Evolutionary conservation across 2,329 filamentous ascomycete genomes (phyloP).

Genomic region (Aspergillus melleus): DNA sequence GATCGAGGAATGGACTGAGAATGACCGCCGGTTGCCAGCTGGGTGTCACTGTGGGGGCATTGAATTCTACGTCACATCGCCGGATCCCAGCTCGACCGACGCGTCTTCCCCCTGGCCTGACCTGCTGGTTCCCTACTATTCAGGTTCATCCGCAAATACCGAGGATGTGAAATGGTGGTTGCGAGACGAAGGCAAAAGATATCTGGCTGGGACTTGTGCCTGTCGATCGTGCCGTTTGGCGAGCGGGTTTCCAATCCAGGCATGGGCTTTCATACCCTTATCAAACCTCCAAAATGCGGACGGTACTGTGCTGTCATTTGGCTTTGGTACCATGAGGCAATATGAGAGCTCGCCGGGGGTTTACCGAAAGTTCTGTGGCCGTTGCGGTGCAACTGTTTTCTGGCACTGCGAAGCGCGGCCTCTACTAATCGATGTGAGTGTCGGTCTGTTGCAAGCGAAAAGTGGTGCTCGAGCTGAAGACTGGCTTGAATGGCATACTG

Average conservation of each 20-base stretch:
- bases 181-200: conserved; percentile 48
- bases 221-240: conserved; percentile 63
- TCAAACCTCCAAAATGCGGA: conserved; percentile 54
- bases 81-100: conserved; percentile 47
- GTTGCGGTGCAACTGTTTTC: conserved; percentile 65
- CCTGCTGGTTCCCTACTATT: conserved; percentile 51
- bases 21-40: conserved; percentile 39
- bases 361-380: conserved; percentile 61
- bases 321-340: conserved; percentile 47
- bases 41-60: conserved; percentile 59
- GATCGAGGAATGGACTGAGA: not conserved
- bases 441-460: conserved; percentile 55
- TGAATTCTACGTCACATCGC: conserved; percentile 58
- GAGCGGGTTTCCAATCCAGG: conserved; percentile 63
- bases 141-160: conserved; percentile 44
- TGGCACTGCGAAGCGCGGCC: conserved; percentile 58
- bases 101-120: conserved; percentile 55
- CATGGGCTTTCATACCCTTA: conserved; percentile 66
- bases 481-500: conserved; percentile 64
- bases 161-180: conserved; percentile 62
- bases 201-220: conserved; percentile 60
- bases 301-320: conserved; percentile 35
- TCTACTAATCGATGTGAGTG: conserved; percentile 63
- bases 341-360: conserved; percentile 58
- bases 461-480: conserved; percentile 57